phyloP scores from a whole-genome alignment of 225 moss, liverwort and hornwort species.

The Marchantia polymorpha region DNA sequence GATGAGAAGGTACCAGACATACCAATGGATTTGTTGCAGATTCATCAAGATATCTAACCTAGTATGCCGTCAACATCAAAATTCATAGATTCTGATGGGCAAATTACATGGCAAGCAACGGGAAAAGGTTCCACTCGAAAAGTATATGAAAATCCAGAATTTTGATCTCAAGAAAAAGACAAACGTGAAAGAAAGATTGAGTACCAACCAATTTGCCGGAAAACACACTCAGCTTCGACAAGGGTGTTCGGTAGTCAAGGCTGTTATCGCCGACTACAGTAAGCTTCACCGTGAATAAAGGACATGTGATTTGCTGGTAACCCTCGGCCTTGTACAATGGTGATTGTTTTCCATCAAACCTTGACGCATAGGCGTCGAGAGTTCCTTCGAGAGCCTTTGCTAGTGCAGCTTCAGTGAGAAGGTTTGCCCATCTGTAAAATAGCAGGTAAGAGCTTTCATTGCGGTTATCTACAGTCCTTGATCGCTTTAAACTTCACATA shows the following conservation, averaged over 20 bases:
- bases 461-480: background rate
- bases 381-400: slow-evolving; percentile 43
- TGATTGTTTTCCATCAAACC: slow-evolving; percentile 33
- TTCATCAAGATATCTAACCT: background rate
- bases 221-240: slow-evolving; percentile 40
- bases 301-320: slow-evolving; percentile 15
- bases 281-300: slow-evolving; percentile 43
- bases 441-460: background rate
- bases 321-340: slow-evolving; percentile 6
- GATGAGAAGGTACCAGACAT: background rate
- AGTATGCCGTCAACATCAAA: background rate
- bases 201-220: slow-evolving; percentile 48
- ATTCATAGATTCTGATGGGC: background rate
- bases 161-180: background rate
- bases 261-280: slow-evolving; percentile 30
- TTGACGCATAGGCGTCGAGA: slow-evolving; percentile 40
- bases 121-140: background rate
- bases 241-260: slow-evolving; percentile 40
- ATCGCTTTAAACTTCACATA: background rate
- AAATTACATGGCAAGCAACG: background rate
- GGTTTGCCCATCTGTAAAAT: slow-evolving; percentile 47
- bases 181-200: background rate
- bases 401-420: slow-evolving; percentile 47
- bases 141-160: background rate
- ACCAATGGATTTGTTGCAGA: background rate